Conservation (phyloP, 257 asterid genomes). For the Orobanche coerulescens region DNA sequence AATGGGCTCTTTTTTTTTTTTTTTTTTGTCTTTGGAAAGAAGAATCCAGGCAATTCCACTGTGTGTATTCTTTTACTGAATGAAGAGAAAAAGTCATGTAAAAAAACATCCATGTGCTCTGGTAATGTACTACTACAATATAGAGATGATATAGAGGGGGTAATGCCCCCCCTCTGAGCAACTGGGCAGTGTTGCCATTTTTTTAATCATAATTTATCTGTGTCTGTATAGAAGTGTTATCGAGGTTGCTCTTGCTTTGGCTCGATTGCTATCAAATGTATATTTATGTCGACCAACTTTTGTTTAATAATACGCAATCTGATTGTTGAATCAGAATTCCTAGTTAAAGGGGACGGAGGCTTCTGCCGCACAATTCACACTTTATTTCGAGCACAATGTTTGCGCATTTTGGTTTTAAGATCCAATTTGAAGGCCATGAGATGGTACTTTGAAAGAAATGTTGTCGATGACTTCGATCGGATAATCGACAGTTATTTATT, state of each 20-base stretch:
- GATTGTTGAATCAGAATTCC: not conserved
- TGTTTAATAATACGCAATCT: slow-evolving; percentile 9
- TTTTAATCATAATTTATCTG: slow-evolving; percentile 11
- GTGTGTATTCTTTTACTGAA: slow-evolving; percentile 27
- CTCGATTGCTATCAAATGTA: slow-evolving; percentile 15
- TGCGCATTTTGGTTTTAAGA: not conserved
- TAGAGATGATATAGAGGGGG: slow-evolving; percentile 5
- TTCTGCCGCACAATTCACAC: not conserved
- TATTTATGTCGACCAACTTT: not conserved
- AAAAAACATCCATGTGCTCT: slow-evolving; percentile 13
- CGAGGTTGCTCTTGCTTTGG: slow-evolving; percentile 11
- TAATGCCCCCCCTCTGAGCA: slow-evolving; percentile 15
- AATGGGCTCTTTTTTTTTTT: slow-evolving; percentile 2
- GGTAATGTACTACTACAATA: slow-evolving; percentile 18
- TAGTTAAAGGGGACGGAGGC: not conserved
- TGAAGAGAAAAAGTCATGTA: slow-evolving; percentile 24
- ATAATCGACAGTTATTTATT: too few relatives aligned
- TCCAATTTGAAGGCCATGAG: not conserved
- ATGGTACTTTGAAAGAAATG: too few relatives aligned
- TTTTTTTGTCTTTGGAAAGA: slow-evolving; percentile 5
- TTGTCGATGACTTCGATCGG: too few relatives aligned
- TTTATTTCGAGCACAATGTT: not conserved
- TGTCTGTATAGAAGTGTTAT: slow-evolving; percentile 31
- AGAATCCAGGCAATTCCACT: slow-evolving; percentile 23
- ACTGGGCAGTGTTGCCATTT: not conserved